Base-by-base conservation (phyloP, 2,329 filamentous ascomycete species). In the Aspergillus sp. region DNA sequence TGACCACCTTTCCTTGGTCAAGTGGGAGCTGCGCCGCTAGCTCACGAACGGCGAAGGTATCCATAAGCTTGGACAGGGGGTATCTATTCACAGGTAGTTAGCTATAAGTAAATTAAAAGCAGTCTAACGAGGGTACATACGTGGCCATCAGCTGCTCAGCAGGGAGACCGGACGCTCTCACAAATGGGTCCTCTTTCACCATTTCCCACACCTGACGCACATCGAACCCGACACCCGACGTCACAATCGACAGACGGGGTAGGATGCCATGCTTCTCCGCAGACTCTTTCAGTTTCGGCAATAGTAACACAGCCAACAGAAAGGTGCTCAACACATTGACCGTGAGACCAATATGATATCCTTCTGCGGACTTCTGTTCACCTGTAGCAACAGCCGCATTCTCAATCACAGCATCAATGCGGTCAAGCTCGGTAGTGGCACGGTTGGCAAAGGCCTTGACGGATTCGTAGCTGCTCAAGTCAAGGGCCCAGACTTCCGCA, bases 261-360 rank as follows among this genome's bases (percentile, higher is more conserved):
- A 59, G 20, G 7, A 60, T 62, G 2, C 57, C 60, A 50, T 60
- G 62, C 30, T 56, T 56, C 18, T 53, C 49, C 8, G 63, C 66
- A n/a, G 12, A 51, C n/a, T 58, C 55, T 38, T 50, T 66, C 51
- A 71, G 38, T 24, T 67, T 68, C 3, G 69, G 64, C 9, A 69
- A 26, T 6, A 71, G 20, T 5, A 59, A 15, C 15, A 67, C 18
- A 2, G 59, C 66, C 4, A 73, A 43, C 8, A 71, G 48, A 15
- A 70, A 64, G 3, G 69, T 71, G 5, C 65, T 59, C 17, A 70
- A 53, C 2, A 71, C 62, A 55, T 73, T 73, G 3, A 68, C 63
- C 1, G 59, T 59, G 17, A 73, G 51, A 5, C 56, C 61, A 4
- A 53, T 15, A 17, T 60, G 55, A 42, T 59, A 60, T 1, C 67